Conservation (phyloP, 1,284 basidiomycete species). For the Hemileia vastatrix region DNA sequence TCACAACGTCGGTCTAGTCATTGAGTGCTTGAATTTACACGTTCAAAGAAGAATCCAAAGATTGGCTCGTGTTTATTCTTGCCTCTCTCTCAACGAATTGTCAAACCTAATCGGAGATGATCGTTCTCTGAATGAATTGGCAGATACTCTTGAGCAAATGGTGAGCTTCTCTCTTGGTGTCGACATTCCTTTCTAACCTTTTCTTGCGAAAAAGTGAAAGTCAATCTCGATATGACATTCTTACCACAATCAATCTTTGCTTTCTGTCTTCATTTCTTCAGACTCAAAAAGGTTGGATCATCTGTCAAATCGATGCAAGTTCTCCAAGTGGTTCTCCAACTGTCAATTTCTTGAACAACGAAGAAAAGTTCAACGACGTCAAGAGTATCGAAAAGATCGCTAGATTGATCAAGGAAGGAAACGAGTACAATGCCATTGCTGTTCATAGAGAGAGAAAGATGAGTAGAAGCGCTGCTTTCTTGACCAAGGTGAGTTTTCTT, state of each 20-base stretch:
- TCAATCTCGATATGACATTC: background rate
- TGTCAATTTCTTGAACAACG: conserved; percentile 23
- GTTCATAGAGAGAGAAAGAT: conserved; percentile 27
- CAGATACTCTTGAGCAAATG: no score
- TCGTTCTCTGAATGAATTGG: no score
- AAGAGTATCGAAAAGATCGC: conserved; percentile 24
- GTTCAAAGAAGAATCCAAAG: conserved; percentile 65
- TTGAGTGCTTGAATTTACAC: conserved; percentile 56
- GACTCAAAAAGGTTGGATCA: conserved; percentile 3
- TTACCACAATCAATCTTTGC: conserved; percentile 4
- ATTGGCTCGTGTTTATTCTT: conserved; percentile 66
- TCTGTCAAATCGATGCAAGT: background rate
- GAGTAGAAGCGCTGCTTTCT: conserved; percentile 24
- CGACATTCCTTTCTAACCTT: no score
- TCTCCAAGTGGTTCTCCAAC: conserved; percentile 19
- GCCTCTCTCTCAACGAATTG: conserved; percentile 61
- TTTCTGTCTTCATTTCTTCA: conserved; percentile 9
- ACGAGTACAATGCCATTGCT: conserved; percentile 27
- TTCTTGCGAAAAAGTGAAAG: no score
- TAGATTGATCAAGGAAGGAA: conserved; percentile 26
- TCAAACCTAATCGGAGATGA: conserved; percentile 55
- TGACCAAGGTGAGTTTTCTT: conserved; percentile 21
- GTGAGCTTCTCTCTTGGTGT: no score
- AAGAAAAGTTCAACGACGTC: conserved; percentile 23
- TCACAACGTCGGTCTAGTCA: conserved; percentile 58